phyloP scores from a whole-genome alignment of 371 early-diverging fungal genomes.

The Aphelidium insulamus region DNA sequence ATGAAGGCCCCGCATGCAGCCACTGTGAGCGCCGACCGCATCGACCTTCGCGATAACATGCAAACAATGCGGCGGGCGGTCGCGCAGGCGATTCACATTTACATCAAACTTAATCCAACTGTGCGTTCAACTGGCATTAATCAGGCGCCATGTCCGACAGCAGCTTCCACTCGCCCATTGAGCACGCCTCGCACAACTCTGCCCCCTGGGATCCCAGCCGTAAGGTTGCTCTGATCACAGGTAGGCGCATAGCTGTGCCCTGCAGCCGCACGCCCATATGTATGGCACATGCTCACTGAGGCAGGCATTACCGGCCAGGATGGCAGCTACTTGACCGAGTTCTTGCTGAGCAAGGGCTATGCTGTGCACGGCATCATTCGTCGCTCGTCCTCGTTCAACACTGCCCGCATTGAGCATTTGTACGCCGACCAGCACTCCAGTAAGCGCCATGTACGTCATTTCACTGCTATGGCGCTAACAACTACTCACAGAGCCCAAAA shows the following conservation, averaged over 20 bases:
- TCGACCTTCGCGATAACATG: no score
- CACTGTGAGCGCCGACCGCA: no score
- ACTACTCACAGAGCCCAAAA: constrained; percentile 25
- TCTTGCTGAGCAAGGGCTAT: constrained; percentile 50
- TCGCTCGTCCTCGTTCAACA: constrained; percentile 62
- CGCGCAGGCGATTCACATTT: no score
- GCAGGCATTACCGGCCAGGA: constrained; percentile 67
- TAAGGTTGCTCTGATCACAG: constrained; percentile 39
- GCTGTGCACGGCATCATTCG: constrained; percentile 66
- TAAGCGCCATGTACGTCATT: constrained; percentile 8
- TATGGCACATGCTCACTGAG: background rate
- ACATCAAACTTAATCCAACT: no score
- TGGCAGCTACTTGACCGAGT: constrained; percentile 55
- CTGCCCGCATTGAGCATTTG: constrained; percentile 56
- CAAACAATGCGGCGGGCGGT: no score
- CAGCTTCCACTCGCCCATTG: no score
- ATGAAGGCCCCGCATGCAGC: no score
- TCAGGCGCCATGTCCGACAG: no score
- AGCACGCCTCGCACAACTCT: no score
- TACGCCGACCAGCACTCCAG: constrained; percentile 42
- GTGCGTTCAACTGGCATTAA: no score
- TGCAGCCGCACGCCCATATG: background rate
- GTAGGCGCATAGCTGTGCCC: constrained; percentile 7
- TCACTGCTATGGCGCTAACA: background rate
- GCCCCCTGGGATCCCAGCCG: no score